Evolutionary conservation across 139 green algal species (phyloP).

Genomic region (Chlamydomonas applanata): DNA sequence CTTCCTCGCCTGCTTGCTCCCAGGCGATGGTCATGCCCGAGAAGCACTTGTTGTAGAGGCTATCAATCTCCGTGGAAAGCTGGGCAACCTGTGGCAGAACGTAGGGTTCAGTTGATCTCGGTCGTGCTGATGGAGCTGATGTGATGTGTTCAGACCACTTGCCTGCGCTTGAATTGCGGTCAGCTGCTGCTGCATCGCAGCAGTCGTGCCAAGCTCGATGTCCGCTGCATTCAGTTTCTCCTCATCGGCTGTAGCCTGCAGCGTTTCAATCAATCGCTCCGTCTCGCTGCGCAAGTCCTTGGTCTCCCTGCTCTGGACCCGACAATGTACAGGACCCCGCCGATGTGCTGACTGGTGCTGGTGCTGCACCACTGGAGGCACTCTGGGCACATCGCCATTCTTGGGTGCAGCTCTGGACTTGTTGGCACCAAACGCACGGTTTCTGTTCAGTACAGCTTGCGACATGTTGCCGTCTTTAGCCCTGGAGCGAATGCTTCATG

Average conservation of each 20-base stretch:
- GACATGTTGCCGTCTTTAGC: no score
- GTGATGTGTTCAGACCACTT: neutral
- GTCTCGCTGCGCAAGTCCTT: conserved; percentile 21
- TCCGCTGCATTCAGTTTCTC: neutral
- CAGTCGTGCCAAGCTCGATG: neutral
- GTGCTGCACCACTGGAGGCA: no score
- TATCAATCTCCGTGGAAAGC: conserved; percentile 46
- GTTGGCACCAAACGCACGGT: no score
- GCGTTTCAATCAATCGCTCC: conserved; percentile 30
- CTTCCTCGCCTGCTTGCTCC: conserved; percentile 7
- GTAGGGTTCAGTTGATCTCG: no score
- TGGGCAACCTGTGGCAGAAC: conserved; percentile 20
- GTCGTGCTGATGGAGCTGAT: neutral
- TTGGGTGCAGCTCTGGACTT: no score
- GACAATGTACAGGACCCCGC: no score
- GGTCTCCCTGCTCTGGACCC: no score
- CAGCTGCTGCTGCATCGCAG: conserved; percentile 26
- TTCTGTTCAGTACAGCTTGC: no score
- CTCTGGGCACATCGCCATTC: no score
- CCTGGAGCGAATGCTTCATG: no score
- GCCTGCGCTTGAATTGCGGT: conserved; percentile 10
- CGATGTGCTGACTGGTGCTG: no score
- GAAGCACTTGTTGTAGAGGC: conserved; percentile 51
- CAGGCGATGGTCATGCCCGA: conserved; percentile 16
- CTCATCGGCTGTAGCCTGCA: conserved; percentile 8